Evolutionary conservation across 2,329 filamentous ascomycete genomes (phyloP).

Genomic region (Pseudogymnoascus sp.): DNA sequence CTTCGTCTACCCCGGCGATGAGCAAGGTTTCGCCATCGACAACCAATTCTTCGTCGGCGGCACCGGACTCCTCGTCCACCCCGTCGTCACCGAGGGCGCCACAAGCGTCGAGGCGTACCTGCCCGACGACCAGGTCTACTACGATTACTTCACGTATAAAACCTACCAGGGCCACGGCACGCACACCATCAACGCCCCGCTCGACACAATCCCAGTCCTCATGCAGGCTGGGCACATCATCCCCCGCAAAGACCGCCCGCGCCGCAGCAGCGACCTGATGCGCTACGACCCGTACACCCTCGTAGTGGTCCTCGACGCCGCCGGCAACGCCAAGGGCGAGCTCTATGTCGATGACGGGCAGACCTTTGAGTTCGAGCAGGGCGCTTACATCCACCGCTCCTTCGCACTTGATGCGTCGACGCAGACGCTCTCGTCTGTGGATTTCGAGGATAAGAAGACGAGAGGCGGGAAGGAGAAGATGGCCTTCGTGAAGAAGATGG

Average conservation of each 20-base stretch:
- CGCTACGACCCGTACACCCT: constrained; percentile 92
- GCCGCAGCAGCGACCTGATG: constrained; percentile 83
- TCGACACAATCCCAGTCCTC: constrained; percentile 80
- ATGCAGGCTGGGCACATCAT: constrained; percentile 93
- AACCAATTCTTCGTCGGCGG: constrained; percentile 88
- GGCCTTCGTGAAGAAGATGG: constrained; percentile 69
- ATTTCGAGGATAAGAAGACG: constrained; percentile 46
- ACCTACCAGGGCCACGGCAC: constrained; percentile 63
- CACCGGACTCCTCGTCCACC: constrained; percentile 87
- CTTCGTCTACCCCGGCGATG: constrained; percentile 81
- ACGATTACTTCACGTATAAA: constrained; percentile 88
- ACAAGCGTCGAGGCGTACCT: constrained; percentile 73
- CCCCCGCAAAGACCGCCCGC: constrained; percentile 77
- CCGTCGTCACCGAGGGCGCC: constrained; percentile 70
- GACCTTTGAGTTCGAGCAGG: constrained; percentile 76
- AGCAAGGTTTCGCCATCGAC: constrained; percentile 79
- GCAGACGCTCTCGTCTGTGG: constrained; percentile 58
- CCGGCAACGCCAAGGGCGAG: constrained; percentile 67
- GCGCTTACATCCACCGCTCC: constrained; percentile 78
- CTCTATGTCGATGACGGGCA: constrained; percentile 93
- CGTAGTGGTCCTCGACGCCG: constrained; percentile 62
- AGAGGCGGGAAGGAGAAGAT: constrained; percentile 43
- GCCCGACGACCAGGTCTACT: constrained; percentile 82
- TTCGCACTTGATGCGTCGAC: constrained; percentile 55
- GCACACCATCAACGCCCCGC: constrained; percentile 61